Evolutionary conservation across 441 rosid genomes (phyloP).

Genomic region (Pelargonium myrrhifolium): DNA sequence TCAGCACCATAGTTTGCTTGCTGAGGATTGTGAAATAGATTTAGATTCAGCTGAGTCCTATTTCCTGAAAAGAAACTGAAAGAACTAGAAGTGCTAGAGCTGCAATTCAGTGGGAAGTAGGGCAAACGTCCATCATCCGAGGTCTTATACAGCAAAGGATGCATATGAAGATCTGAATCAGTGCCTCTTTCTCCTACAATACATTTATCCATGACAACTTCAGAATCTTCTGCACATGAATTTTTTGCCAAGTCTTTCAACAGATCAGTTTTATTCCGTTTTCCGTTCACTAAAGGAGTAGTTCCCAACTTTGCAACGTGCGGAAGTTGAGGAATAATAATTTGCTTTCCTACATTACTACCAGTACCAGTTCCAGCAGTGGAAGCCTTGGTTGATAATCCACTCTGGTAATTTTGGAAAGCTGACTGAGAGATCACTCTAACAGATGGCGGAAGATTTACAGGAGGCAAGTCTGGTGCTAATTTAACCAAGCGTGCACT

Average conservation of each 20-base stretch:
- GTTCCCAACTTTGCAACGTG: conserved; percentile 23
- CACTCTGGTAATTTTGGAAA: conserved; percentile 40
- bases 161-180: conserved; percentile 70
- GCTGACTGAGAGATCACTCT: conserved; percentile 73
- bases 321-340: conserved; percentile 30
- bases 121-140: conserved; percentile 52
- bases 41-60: conserved; percentile 68
- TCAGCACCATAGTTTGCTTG: conserved; percentile 34
- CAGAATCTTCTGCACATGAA: conserved; percentile 33
- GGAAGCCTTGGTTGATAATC: conserved; percentile 31
- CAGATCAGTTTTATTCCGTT: conserved; percentile 29
- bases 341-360: conserved; percentile 36
- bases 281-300: conserved; percentile 18
- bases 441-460: conserved; percentile 89
- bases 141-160: conserved; percentile 79
- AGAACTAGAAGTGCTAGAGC: conserved; percentile 38
- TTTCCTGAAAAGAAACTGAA: conserved; percentile 72
- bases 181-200: conserved; percentile 34
- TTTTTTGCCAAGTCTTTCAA: conserved; percentile 26
- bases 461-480: conserved; percentile 90
- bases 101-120: conserved; percentile 43
- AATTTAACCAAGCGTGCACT: conserved; percentile 63
- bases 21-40: conserved; percentile 61
- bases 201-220: conserved; percentile 37
- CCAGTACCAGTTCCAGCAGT: conserved; percentile 19